These are phyloP conservation scores for Teunomyces lycoperdinae DNA, from an alignment of 805 yeast species.

Conservation along the genomic window DNA sequence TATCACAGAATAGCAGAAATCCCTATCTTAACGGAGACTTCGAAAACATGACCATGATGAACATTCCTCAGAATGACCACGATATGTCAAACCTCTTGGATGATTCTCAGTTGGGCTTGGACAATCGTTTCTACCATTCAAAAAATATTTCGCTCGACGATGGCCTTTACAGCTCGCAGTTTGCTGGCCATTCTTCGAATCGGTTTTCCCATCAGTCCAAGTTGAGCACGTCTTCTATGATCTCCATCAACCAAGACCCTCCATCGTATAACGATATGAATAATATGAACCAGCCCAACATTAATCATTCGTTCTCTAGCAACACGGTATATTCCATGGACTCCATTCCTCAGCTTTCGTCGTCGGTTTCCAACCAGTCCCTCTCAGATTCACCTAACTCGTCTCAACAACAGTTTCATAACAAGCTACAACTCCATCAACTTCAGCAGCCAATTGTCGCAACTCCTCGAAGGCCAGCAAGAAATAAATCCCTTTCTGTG, in stretches of 20 bases:
- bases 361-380: constrained; percentile 35
- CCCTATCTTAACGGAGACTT: constrained; percentile 4
- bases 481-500: constrained; percentile 35
- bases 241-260: constrained; percentile 21
- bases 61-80: not conserved
- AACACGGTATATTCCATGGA: constrained; percentile 29
- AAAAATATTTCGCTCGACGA: constrained; percentile 21
- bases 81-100: constrained; percentile 1
- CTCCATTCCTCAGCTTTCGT: constrained; percentile 34
- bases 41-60: constrained; percentile 4
- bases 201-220: constrained; percentile 15
- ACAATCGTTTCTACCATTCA: constrained; percentile 15
- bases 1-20: constrained; percentile 4
- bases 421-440: constrained; percentile 8
- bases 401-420: constrained; percentile 13
- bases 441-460: constrained; percentile 14
- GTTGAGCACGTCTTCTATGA: constrained; percentile 22
- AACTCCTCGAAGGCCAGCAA: constrained; percentile 33
- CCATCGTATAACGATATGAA: constrained; percentile 8
- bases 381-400: constrained; percentile 30
- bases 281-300: not conserved
- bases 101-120: constrained; percentile 3
- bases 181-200: not conserved
- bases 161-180: constrained; percentile 11
- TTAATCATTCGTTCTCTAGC: constrained; percentile 15